These are phyloP conservation scores for Sporothrix globosa DNA, from an alignment of 2,329 filamentous ascomycete genomes.

Conservation along the genomic window DNA sequence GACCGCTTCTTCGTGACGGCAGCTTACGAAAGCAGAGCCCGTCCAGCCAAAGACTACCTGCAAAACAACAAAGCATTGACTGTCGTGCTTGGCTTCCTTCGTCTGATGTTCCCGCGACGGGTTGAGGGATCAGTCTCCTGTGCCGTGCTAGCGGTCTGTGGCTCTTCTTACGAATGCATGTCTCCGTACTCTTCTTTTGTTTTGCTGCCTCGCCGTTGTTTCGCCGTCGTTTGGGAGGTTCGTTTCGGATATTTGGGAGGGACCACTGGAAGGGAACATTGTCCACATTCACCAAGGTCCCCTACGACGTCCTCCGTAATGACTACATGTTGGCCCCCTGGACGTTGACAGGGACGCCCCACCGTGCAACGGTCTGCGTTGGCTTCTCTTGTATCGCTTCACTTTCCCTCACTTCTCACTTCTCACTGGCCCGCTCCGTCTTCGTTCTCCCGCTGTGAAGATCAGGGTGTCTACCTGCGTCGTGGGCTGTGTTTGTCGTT, in stretches of 20 bases:
- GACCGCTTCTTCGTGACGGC: slow-evolving; percentile 16
- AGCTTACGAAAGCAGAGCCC: too few species aligned
- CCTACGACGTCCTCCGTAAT: not conserved
- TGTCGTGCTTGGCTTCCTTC: not conserved
- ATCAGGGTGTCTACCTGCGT: not conserved
- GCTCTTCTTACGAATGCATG: too few species aligned
- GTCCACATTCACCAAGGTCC: not conserved
- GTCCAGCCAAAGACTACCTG: not conserved
- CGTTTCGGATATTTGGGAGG: slow-evolving; percentile 12
- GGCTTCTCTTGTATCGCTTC: not conserved
- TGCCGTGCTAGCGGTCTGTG: not conserved
- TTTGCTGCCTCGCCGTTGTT: not conserved
- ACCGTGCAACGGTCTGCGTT: slow-evolving; percentile 11
- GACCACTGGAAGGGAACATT: not conserved
- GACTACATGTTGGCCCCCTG: not conserved
- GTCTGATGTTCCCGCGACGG: slow-evolving; percentile 17
- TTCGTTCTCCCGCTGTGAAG: slow-evolving; percentile 7
- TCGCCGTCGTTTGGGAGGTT: slow-evolving; percentile 17
- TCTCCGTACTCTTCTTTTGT: not conserved
- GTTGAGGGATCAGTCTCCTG: not conserved
- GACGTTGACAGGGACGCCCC: not conserved
- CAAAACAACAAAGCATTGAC: not conserved
- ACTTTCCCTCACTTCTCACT: not conserved
- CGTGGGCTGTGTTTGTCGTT: slow-evolving; percentile 5
- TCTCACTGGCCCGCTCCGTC: not conserved